Evolutionary conservation across 2,329 filamentous ascomycete species (phyloP).

Genomic region (Lecanicillium sp.): DNA sequence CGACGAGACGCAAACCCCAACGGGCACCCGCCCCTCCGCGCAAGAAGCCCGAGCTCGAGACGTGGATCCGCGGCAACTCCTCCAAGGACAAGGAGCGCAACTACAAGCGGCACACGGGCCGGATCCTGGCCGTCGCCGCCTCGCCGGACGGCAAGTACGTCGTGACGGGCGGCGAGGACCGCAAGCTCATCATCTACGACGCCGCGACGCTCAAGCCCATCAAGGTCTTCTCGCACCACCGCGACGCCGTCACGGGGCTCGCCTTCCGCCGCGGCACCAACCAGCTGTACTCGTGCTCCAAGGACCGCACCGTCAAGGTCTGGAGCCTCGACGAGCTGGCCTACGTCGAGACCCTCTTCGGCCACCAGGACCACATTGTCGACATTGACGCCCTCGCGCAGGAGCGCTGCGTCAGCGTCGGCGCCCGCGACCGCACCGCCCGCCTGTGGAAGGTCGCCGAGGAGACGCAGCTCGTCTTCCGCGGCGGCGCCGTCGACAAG

Average conservation of each 20-base stretch:
- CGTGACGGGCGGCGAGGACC: slow-evolving; percentile 81
- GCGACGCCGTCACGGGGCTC: slow-evolving; percentile 77
- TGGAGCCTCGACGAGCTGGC: slow-evolving; percentile 90
- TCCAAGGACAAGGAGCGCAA: slow-evolving; percentile 53
- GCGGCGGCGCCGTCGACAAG: slow-evolving; percentile 64
- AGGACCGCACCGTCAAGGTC: slow-evolving; percentile 89
- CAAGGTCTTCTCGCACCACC: slow-evolving; percentile 83
- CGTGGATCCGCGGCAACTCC: slow-evolving; percentile 54
- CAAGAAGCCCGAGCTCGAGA: slow-evolving; percentile 55
- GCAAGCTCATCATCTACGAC: slow-evolving; percentile 81
- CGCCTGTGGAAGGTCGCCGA: slow-evolving; percentile 94
- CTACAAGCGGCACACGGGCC: slow-evolving; percentile 70
- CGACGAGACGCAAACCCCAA: slow-evolving; percentile 50
- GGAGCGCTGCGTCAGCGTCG: slow-evolving; percentile 86
- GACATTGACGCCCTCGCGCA: slow-evolving; percentile 76
- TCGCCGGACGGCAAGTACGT: slow-evolving; percentile 87
- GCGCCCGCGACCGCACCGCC: slow-evolving; percentile 83
- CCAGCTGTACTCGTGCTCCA: slow-evolving; percentile 84
- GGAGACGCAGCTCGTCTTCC: slow-evolving; percentile 91
- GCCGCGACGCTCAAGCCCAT: slow-evolving; percentile 70
- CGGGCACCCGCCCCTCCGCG: slow-evolving; percentile 50
- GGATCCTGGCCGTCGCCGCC: slow-evolving; percentile 77
- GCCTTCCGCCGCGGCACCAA: slow-evolving; percentile 83
- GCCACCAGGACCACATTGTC: slow-evolving; percentile 85
- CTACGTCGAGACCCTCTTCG: slow-evolving; percentile 92